Conservation (phyloP, 768 basidiomycete species). For the Collybia mongolica region DNA sequence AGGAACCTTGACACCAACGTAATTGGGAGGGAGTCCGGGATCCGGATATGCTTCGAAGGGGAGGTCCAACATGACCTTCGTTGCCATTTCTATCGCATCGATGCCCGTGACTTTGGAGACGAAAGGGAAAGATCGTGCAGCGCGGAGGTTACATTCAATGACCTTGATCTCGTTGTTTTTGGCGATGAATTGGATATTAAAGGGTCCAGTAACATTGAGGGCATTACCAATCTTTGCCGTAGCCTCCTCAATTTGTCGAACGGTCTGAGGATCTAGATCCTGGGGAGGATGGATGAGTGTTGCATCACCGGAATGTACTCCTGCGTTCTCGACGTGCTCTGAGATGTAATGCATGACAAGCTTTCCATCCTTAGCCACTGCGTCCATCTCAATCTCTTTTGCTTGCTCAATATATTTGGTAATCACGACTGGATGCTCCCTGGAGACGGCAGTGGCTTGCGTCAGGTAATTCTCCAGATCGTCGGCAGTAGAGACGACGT, state of each 20-base stretch:
- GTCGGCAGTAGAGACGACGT: slow-evolving; percentile 92
- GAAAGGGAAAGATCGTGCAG: slow-evolving; percentile 97
- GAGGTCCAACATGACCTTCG: slow-evolving; percentile 94
- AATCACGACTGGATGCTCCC: slow-evolving; percentile 96
- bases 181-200: slow-evolving; percentile 99
- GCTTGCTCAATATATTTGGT: slow-evolving; percentile 99
- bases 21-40: slow-evolving; percentile 81
- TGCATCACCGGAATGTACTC: slow-evolving; percentile 98
- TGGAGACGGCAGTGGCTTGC: slow-evolving; percentile 94
- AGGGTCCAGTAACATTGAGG: slow-evolving; percentile 96
- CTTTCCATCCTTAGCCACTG: slow-evolving; percentile 94
- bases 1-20: slow-evolving; percentile 99
- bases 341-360: slow-evolving; percentile 99
- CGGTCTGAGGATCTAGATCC: slow-evolving; percentile 95
- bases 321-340: slow-evolving; percentile 98
- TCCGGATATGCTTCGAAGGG: slow-evolving; percentile 92
- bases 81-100: slow-evolving; percentile 98
- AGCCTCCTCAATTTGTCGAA: slow-evolving; percentile 94
- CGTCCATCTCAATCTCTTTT: slow-evolving; percentile 99
- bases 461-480: slow-evolving; percentile 91
- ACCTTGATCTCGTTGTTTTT: slow-evolving; percentile 99
- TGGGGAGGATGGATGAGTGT: slow-evolving; percentile 98
- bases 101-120: slow-evolving; percentile 98
- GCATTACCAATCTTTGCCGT: slow-evolving; percentile 98
- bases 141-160: slow-evolving; percentile 98